Conservation (phyloP, 108 stramenopile genomes). For the Aureococcus anophagefferens region DNA sequence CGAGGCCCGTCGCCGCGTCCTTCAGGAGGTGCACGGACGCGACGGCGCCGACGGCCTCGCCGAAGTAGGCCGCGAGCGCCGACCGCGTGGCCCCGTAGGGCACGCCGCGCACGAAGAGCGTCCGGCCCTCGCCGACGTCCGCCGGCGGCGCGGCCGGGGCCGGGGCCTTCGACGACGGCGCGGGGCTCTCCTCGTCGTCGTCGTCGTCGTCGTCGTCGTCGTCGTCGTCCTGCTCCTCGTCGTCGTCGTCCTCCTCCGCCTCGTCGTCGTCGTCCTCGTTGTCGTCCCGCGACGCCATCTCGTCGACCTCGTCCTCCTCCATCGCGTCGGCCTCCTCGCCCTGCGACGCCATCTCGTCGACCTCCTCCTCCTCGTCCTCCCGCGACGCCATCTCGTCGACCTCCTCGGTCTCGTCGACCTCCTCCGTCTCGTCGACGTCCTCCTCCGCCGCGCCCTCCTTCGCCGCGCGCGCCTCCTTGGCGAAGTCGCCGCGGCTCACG, state of each 20-base stretch:
- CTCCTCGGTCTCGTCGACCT: constrained; percentile 23
- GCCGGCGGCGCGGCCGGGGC: neutral
- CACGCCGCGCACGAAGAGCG: constrained; percentile 85
- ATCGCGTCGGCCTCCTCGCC: constrained; percentile 21
- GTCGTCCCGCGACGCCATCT: constrained; percentile 27
- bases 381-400: constrained; percentile 13
- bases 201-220: constrained; percentile 22
- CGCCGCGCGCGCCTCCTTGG: too few species aligned
- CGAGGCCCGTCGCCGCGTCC: constrained; percentile 62
- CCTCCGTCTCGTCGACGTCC: constrained; percentile 11
- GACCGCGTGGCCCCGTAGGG: constrained; percentile 84
- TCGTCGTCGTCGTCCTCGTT: constrained; percentile 31
- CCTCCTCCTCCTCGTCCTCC: constrained; percentile 25
- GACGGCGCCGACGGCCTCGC: constrained; percentile 61
- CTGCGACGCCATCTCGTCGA: constrained; percentile 17
- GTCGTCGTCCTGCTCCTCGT: neutral
- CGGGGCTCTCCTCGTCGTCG: constrained; percentile 5
- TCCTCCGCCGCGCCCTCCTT: constrained; percentile 23
- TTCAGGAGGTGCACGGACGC: constrained; percentile 74
- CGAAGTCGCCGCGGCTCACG: too few species aligned
- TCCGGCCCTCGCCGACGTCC: constrained; percentile 43
- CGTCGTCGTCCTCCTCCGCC: neutral
- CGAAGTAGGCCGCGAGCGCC: constrained; percentile 67
- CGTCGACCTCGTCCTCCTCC: constrained; percentile 25
- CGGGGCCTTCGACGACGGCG: too few species aligned